A percentile compares a stretch with the other conserved stretches of the same genome.
phyloP scores from a whole-genome alignment of 495 filamentous ascomycete species.

The Aspergillus hancockii region DNA sequence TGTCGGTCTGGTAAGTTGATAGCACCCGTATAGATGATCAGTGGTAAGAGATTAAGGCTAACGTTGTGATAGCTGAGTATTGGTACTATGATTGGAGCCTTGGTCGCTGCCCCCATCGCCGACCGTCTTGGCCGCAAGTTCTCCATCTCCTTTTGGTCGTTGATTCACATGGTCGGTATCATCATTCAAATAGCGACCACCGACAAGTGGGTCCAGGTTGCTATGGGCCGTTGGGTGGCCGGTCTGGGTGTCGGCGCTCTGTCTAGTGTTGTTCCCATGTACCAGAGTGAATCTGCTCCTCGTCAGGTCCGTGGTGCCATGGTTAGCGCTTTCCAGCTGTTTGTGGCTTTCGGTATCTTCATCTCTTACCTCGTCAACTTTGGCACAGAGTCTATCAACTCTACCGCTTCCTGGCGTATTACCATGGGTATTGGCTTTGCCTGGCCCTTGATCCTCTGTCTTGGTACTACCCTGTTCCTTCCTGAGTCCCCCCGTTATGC shows the following conservation, averaged over 20 bases:
- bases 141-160: constrained; percentile 56
- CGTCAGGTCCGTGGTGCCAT: constrained; percentile 66
- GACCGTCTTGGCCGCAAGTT: constrained; percentile 54
- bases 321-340: constrained; percentile 77
- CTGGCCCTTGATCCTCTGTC: constrained; percentile 71
- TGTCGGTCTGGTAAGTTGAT: constrained; percentile 50
- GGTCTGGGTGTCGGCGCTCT: constrained; percentile 71
- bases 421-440: constrained; percentile 78
- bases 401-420: constrained; percentile 72
- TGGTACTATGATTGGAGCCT: constrained; percentile 69
- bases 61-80: constrained; percentile 49
- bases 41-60: constrained; percentile 9
- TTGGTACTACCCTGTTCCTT: constrained; percentile 68
- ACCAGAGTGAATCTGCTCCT: constrained; percentile 69
- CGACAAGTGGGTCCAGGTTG: constrained; percentile 54
- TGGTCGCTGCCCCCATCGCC: constrained; percentile 59
- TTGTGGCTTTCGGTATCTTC: constrained; percentile 86
- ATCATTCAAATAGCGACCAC: constrained; percentile 65
- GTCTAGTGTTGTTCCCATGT: constrained; percentile 72
- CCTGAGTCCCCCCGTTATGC: constrained; percentile 73
- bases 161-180: constrained; percentile 68
- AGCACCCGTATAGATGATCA: background rate
- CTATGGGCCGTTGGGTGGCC: constrained; percentile 58
- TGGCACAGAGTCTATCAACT: constrained; percentile 59
- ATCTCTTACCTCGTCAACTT: constrained; percentile 80